Evolutionary conservation across 306 rosid genomes (phyloP).

Genomic region (Dalbergia cochinchinensis): DNA sequence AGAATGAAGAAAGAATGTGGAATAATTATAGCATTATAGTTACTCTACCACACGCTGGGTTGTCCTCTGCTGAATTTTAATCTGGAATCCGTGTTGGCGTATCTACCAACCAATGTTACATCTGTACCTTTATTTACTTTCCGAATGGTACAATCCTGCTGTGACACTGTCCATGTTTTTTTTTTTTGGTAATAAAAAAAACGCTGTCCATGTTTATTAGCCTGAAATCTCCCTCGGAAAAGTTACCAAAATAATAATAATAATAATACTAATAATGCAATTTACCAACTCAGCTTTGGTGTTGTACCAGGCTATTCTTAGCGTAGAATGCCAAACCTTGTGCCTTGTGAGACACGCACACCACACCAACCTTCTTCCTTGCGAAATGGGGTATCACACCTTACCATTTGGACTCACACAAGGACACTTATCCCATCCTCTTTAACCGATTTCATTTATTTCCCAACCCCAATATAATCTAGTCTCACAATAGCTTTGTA

Average conservation of each 20-base stretch:
- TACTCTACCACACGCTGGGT: too few species aligned
- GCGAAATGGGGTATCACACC: slow-evolving; percentile 33
- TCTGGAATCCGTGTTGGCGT: background rate
- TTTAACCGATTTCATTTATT: background rate
- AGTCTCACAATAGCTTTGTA: slow-evolving; percentile 21
- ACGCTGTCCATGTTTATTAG: background rate
- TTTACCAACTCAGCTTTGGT: background rate
- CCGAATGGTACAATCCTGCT: background rate
- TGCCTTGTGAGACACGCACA: slow-evolving; percentile 38
- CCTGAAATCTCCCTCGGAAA: slow-evolving; percentile 40
- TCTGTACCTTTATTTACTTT: background rate
- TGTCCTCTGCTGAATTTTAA: too few species aligned
- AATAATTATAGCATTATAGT: too few species aligned
- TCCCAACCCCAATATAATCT: background rate
- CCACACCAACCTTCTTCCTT: slow-evolving; percentile 18
- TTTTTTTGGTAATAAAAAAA: too few species aligned
- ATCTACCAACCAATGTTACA: background rate
- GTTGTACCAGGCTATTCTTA: slow-evolving; percentile 10
- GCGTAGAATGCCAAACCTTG: slow-evolving; percentile 48
- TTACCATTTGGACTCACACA: slow-evolving; percentile 20
- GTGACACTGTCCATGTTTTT: too few species aligned
- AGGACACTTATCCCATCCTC: background rate
- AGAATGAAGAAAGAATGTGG: too few species aligned
- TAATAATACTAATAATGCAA: background rate
- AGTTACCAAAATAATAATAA: too few species aligned